These are phyloP conservation scores for Kwoniella dendrophila DNA, from an alignment of 768 basidiomycete species.

Conservation along the genomic window DNA sequence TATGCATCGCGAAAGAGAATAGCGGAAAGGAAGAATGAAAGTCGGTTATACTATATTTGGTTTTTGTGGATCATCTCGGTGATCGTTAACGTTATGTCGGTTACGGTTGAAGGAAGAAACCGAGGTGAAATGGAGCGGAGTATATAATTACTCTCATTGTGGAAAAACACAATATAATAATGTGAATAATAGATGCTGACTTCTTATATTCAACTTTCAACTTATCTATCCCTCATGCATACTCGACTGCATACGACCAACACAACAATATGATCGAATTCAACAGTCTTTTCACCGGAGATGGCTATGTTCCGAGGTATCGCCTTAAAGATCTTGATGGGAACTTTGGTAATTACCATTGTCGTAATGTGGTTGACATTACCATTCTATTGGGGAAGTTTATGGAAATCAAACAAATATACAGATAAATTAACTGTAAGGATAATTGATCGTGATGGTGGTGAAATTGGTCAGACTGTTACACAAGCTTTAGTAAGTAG, in stretches of 20 bases:
- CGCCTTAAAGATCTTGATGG: constrained; percentile 53
- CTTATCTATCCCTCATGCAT: no score
- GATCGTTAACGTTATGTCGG: no score
- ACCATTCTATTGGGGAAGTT: constrained; percentile 57
- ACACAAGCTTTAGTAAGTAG: constrained; percentile 45
- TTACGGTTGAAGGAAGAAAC: no score
- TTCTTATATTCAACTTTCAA: no score
- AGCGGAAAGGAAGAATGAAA: no score
- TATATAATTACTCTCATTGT: no score
- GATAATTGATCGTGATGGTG: constrained; percentile 59
- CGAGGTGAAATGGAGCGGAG: no score
- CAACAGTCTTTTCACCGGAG: constrained; percentile 42
- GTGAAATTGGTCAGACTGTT: constrained; percentile 54
- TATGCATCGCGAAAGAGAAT: no score
- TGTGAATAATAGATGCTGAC: no score
- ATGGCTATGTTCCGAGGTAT: constrained; percentile 37
- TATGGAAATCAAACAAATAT: constrained; percentile 50
- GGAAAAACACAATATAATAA: no score
- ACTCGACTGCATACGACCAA: no score
- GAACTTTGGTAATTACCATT: constrained; percentile 52
- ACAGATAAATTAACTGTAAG: constrained; percentile 57
- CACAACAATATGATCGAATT: no score
- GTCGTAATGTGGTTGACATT: constrained; percentile 59
- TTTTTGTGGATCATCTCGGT: not conserved
- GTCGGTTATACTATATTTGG: not conserved